Percentiles rank a stretch among this genome's conserved stretches.
Evolutionary conservation across 2,329 filamentous ascomycete genomes (phyloP).

Genomic region (Oidium heveae): DNA sequence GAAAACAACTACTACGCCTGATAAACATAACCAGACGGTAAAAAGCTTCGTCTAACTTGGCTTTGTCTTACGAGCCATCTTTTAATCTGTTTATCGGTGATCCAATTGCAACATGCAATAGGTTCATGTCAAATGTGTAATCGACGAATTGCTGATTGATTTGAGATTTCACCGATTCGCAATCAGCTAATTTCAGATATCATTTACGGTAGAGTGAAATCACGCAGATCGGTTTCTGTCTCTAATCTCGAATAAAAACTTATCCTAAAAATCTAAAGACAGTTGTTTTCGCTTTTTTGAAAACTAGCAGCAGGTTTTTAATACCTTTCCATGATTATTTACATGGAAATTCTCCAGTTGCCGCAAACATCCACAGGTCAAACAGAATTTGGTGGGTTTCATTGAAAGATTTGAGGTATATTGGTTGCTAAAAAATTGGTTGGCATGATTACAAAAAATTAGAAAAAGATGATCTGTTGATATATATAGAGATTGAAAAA

Average conservation of each 20-base stretch:
- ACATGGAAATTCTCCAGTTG: not conserved
- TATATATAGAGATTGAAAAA: too few species aligned
- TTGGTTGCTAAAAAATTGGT: too few species aligned
- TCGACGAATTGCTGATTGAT: not conserved
- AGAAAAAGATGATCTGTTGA: too few species aligned
- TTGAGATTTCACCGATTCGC: not conserved
- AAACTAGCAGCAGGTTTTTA: not conserved
- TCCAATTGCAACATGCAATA: not conserved
- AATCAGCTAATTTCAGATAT: not conserved
- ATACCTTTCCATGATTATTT: not conserved
- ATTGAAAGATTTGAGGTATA: not conserved
- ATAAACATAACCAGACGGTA: not conserved
- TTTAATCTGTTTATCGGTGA: not conserved
- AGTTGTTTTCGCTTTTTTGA: not conserved
- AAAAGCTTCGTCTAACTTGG: not conserved
- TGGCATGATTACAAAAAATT: too few species aligned
- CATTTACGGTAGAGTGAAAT: not conserved
- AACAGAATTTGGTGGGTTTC: not conserved
- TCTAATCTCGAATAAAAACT: not conserved
- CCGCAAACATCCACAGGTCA: not conserved
- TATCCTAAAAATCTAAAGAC: not conserved
- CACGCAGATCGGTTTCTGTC: not conserved
- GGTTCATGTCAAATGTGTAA: not conserved
- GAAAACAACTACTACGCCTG: not conserved
- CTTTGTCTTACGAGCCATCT: not conserved